A percentile compares a stretch with the other conserved stretches of the same genome.
These are phyloP conservation scores for Coemansia sp. DNA, from an alignment of 192 early-diverging fungal species.

Conservation along the genomic window DNA sequence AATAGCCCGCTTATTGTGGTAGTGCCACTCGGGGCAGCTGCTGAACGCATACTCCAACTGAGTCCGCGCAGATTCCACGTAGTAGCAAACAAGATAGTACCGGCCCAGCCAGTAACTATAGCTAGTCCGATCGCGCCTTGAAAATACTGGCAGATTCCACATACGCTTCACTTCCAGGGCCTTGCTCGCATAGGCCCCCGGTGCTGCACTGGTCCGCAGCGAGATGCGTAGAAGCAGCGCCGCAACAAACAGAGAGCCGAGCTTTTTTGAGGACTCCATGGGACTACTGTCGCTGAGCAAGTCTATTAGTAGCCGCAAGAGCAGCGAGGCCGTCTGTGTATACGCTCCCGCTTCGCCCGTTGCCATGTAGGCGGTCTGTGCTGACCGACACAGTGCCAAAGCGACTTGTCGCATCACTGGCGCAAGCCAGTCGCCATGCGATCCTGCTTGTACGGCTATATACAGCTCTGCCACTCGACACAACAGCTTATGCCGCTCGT, in stretches of 20 bases:
- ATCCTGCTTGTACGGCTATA: constrained; percentile 17
- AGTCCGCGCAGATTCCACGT: constrained; percentile 35
- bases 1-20: constrained; percentile 49
- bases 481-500: constrained; percentile 20
- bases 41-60: constrained; percentile 46
- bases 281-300: constrained; percentile 35
- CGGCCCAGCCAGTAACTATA: constrained; percentile 53
- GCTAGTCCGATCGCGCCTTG: constrained; percentile 29
- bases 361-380: constrained; percentile 13
- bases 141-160: constrained; percentile 16
- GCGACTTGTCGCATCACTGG: constrained; percentile 34
- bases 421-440: constrained; percentile 37
- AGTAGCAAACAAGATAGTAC: constrained; percentile 49
- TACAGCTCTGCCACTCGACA: constrained; percentile 33
- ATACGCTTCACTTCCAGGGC: constrained; percentile 37
- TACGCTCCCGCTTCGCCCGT: constrained; percentile 26
- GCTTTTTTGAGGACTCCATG: constrained; percentile 27
- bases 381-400: constrained; percentile 31
- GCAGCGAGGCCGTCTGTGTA: constrained; percentile 41
- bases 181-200: constrained; percentile 47
- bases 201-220: constrained; percentile 39
- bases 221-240: constrained; percentile 42
- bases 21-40: constrained; percentile 35
- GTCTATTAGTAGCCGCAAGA: constrained; percentile 37
- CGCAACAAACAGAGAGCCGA: constrained; percentile 39